A percentile compares a stretch with the other conserved stretches of the same genome.
Evolutionary conservation across 2,329 filamentous ascomycete species (phyloP).

Genomic region (Pseudocercospora crystallina): DNA sequence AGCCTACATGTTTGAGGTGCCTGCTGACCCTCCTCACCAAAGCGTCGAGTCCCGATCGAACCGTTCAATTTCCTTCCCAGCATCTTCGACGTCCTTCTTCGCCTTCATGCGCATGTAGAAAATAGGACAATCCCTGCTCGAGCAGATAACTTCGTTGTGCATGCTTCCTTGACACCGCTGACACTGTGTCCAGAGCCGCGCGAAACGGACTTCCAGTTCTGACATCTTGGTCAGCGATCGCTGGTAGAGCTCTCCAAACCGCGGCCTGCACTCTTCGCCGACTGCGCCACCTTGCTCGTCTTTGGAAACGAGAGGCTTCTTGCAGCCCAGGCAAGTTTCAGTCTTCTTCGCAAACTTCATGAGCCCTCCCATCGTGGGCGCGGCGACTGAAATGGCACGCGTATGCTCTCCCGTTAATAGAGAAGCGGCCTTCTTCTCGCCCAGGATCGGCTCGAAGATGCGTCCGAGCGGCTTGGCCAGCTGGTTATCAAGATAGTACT

Average conservation of each 20-base stretch:
- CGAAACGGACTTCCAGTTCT: slow-evolving; percentile 90
- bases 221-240: slow-evolving; percentile 85
- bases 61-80: slow-evolving; percentile 80
- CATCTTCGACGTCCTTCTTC: slow-evolving; percentile 97
- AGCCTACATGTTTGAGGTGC: background rate
- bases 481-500: slow-evolving; percentile 98
- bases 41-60: slow-evolving; percentile 85
- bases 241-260: slow-evolving; percentile 89
- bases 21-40: slow-evolving; percentile 45
- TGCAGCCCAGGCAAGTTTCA: slow-evolving; percentile 97
- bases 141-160: slow-evolving; percentile 98
- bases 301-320: slow-evolving; percentile 83
- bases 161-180: slow-evolving; percentile 96
- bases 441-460: slow-evolving; percentile 97
- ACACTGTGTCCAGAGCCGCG: slow-evolving; percentile 94
- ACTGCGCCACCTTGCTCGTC: slow-evolving; percentile 82
- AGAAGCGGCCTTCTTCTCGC: slow-evolving; percentile 84
- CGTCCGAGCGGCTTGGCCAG: slow-evolving; percentile 89
- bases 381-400: slow-evolving; percentile 87
- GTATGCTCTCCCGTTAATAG: slow-evolving; percentile 92
- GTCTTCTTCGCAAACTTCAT: slow-evolving; percentile 99
- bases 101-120: slow-evolving; percentile 99
- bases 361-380: slow-evolving; percentile 83
- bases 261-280: slow-evolving; percentile 78
- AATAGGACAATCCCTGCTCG: slow-evolving; percentile 93